Base-by-base conservation (phyloP, 208 protist genomes). In the Crithidia acanthocephali region DNA sequence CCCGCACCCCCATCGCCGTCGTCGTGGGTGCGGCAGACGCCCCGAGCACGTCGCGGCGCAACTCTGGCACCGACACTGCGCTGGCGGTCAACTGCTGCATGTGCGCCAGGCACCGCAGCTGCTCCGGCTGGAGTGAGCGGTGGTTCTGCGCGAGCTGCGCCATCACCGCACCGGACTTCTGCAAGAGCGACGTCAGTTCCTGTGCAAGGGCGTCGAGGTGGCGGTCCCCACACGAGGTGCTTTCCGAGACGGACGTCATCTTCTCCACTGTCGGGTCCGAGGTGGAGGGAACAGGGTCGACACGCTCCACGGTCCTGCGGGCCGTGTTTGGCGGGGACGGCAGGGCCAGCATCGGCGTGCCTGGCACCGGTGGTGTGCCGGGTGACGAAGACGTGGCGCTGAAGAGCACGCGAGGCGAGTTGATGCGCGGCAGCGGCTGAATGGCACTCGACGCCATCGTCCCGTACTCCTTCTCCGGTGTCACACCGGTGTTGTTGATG, bases 181-280 rank as follows among this genome's bases (percentile, higher is more conserved):
- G 59, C 59, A 65, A 44, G 44, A 65, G 44, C 28, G 25, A 18
- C 13, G 59, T 65, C 59, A 65, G 11, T 44, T 65, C 59, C 1
- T 18, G 3, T 1, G 59, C 51, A 22, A 65, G 18, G 16, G 59
- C 59, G 18, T 65, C 20, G 40, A 65, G 44, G 10, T 35, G 8
- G 22, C 27, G 3, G 28, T 51, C 59, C 5, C 27, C 40, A 5
- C 11, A 42, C 13, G 37, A 42, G 6, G 37, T 42, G 37, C 37
- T 15, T 42, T 42, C 35, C 5, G 58, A 6, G 7, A 30, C 50
- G 15, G 8, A 2, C 8, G 25, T 6, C 50, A 16, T 32, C 20
- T 55, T 55, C 7, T 25, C 25, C 18, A 16, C 16, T 15, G 28
- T 57, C 28, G 28, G 11, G 6, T 33, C 52, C 13, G 8, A 3